A percentile compares a stretch with the other conserved stretches of the same genome.
Evolutionary conservation across 2,329 filamentous ascomycete genomes (phyloP).

Genomic region (Cylindrodendrum hubeiense): DNA sequence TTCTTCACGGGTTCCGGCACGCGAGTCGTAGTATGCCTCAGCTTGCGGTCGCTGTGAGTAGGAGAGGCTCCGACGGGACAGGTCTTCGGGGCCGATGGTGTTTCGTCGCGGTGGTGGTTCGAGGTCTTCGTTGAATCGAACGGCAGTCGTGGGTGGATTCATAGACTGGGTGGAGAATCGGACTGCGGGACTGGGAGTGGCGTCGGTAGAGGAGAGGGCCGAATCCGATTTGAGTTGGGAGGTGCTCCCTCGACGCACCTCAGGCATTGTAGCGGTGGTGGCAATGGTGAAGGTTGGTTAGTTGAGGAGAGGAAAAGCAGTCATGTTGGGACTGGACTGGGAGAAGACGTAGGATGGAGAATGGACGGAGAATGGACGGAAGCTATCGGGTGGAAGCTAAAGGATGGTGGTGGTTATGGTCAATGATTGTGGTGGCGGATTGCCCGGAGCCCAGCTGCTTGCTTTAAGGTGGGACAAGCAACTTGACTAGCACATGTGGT

Average conservation of each 20-base stretch:
- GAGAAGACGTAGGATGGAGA: background rate
- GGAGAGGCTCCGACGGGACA: constrained; percentile 49
- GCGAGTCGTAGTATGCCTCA: constrained; percentile 56
- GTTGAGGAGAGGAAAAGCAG: background rate
- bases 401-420: background rate
- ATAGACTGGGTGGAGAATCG: constrained; percentile 31
- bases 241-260: constrained; percentile 45
- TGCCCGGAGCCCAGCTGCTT: constrained; percentile 16
- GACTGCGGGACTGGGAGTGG: constrained; percentile 17
- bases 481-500: background rate
- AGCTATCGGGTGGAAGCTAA: background rate
- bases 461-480: constrained; percentile 14
- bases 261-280: constrained; percentile 41
- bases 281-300: background rate
- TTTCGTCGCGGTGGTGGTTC: constrained; percentile 25
- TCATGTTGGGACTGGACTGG: constrained; percentile 18
- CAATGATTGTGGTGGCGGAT: constrained; percentile 19
- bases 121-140: constrained; percentile 36
- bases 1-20: constrained; percentile 51
- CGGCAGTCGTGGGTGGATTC: constrained; percentile 22
- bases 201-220: constrained; percentile 33
- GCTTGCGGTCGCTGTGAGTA: constrained; percentile 50
- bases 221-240: constrained; percentile 37
- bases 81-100: constrained; percentile 35
- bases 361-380: background rate